These are phyloP conservation scores for Pseudogymnoascus sp. DNA, from an alignment of 2,329 filamentous ascomycete genomes.

Conservation along the genomic window DNA sequence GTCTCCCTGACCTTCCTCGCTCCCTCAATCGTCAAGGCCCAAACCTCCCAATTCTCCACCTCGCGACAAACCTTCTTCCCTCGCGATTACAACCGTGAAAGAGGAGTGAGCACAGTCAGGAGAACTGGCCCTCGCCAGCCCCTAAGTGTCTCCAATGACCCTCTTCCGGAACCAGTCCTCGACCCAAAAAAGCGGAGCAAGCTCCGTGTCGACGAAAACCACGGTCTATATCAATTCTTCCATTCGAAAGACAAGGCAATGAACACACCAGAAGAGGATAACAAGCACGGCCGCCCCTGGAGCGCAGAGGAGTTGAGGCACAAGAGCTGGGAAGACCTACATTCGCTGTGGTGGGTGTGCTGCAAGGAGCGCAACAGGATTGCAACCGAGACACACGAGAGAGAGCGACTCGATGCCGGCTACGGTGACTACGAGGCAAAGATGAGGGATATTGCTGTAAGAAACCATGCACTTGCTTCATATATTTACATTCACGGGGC, in stretches of 20 bases:
- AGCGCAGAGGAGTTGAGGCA: constrained; percentile 72
- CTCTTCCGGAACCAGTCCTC: constrained; percentile 63
- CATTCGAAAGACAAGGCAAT: constrained; percentile 60
- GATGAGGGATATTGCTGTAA: constrained; percentile 57
- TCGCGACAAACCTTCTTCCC: constrained; percentile 22
- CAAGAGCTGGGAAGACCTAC: constrained; percentile 91
- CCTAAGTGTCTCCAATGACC: constrained; percentile 64
- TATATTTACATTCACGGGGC: constrained; percentile 11
- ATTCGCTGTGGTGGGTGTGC: constrained; percentile 90
- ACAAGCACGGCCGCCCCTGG: constrained; percentile 74
- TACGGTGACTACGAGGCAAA: constrained; percentile 65
- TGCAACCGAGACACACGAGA: constrained; percentile 66
- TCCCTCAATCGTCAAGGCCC: constrained; percentile 20
- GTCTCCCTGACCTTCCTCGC: constrained; percentile 26
- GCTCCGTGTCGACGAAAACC: constrained; percentile 56
- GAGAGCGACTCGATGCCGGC: constrained; percentile 56
- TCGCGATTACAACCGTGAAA: constrained; percentile 69
- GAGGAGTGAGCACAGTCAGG: constrained; percentile 75
- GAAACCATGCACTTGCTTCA: constrained; percentile 26
- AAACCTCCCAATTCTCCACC: constrained; percentile 27
- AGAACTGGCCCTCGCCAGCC: constrained; percentile 66
- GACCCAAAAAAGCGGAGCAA: constrained; percentile 47
- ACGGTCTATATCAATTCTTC: constrained; percentile 94
- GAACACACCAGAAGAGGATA: constrained; percentile 61
- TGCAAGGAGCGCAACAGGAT: constrained; percentile 84